phyloP scores from a whole-genome alignment of 192 early-diverging fungal species.

The Entomortierella parvispora region DNA sequence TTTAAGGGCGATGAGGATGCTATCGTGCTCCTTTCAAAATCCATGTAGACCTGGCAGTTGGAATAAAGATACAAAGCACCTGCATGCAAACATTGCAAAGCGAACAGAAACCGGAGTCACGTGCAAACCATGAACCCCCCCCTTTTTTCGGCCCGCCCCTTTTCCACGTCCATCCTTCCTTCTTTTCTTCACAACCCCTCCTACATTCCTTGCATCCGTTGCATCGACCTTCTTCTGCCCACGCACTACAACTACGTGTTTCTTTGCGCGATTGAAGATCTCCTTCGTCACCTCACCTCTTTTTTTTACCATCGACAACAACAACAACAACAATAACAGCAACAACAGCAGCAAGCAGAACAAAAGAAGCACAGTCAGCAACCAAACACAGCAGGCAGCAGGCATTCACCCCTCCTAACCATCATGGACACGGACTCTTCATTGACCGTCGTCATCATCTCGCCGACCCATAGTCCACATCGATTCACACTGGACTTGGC shows the following conservation, averaged over 20 bases:
- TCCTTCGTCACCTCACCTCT: no score
- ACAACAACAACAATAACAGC: no score
- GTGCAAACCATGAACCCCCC: neutral
- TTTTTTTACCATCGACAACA: no score
- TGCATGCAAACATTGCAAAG: neutral
- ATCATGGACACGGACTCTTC: constrained; percentile 19
- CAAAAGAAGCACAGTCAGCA: neutral
- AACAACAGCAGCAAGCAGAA: no score
- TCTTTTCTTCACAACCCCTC: neutral
- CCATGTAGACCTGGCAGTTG: neutral
- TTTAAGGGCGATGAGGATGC: constrained; percentile 67
- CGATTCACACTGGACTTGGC: constrained; percentile 19
- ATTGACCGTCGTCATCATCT: constrained; percentile 32
- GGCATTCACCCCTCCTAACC: no score
- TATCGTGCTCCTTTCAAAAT: constrained; percentile 43
- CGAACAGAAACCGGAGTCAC: neutral
- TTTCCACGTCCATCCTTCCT: neutral
- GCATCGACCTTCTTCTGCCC: no score
- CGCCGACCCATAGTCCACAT: constrained; percentile 21
- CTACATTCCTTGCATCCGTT: no score
- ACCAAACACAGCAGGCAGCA: no score
- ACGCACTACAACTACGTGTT: no score
- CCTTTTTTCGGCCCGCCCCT: neutral
- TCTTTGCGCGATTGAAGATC: no score
- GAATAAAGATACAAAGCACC: no score